Percentiles rank a stretch among this genome's conserved stretches.
Conservation (phyloP, 2,329 filamentous ascomycete genomes). For the Dothistroma pini region DNA sequence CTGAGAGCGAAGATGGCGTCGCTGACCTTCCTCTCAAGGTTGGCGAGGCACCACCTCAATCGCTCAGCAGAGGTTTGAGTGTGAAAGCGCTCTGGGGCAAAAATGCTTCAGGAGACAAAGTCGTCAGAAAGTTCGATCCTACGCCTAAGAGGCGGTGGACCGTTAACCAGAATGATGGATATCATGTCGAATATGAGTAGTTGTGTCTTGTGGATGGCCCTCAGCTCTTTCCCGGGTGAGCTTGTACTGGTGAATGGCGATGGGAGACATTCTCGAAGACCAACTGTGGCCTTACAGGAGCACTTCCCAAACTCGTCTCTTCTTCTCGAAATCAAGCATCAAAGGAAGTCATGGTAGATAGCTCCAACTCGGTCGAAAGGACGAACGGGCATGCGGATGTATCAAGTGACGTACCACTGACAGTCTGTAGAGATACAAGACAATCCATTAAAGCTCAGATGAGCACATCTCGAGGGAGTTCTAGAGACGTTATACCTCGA, state of each 20-base stretch:
- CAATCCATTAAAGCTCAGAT: not conserved
- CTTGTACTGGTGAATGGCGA: not conserved
- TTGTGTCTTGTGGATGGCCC: not conserved
- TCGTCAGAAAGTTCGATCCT: constrained; percentile 14
- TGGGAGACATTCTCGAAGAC: not conserved
- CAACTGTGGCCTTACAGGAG: not conserved
- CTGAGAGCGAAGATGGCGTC: constrained; percentile 15
- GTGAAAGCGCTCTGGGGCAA: constrained; percentile 45
- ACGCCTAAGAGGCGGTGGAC: constrained; percentile 25
- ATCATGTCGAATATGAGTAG: constrained; percentile 16
- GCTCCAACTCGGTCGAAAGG: not conserved
- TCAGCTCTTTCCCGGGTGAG: not conserved
- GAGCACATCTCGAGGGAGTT: not conserved
- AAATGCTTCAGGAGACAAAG: constrained; percentile 21
- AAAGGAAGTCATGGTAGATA: not conserved
- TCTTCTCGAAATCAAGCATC: too few relatives aligned
- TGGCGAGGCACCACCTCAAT: constrained; percentile 18
- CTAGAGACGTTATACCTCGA: not conserved
- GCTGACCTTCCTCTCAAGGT: constrained; percentile 17
- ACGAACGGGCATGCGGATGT: not conserved
- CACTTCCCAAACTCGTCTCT: not conserved
- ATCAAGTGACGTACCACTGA: not conserved
- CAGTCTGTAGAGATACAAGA: not conserved
- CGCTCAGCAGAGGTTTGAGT: constrained; percentile 28
- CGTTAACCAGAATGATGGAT: constrained; percentile 21